These are phyloP conservation scores for Cyclotella distinguenda DNA, from an alignment of 108 stramenopile genomes.

Conservation along the genomic window DNA sequence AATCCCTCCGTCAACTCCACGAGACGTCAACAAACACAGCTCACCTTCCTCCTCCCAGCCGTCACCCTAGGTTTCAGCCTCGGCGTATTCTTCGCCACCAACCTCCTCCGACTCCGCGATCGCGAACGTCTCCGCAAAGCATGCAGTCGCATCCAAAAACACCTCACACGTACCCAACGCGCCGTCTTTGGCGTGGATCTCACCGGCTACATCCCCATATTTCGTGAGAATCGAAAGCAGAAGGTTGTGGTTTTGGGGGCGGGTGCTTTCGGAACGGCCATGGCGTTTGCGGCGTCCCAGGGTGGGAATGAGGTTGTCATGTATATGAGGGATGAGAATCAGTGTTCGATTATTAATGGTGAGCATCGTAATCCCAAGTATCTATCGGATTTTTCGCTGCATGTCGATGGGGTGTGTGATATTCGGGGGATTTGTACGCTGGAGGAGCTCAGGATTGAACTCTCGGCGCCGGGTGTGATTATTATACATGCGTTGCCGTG, in stretches of 20 bases:
- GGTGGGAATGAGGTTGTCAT: conserved; percentile 67
- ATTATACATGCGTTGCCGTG: conserved; percentile 80
- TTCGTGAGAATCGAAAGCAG: conserved; percentile 5
- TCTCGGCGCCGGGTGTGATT: conserved; percentile 39
- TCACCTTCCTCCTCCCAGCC: not conserved
- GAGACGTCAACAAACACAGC: not conserved
- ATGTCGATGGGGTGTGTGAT: conserved; percentile 44
- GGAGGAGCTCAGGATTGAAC: conserved; percentile 27
- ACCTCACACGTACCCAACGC: conserved; percentile 32
- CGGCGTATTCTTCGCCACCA: conserved; percentile 31
- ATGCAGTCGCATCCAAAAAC: conserved; percentile 49
- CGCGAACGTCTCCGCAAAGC: conserved; percentile 44
- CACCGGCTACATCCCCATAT: conserved; percentile 20
- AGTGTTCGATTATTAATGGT: conserved; percentile 47
- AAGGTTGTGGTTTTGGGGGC: conserved; percentile 56
- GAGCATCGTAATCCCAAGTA: conserved; percentile 71
- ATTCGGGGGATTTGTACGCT: conserved; percentile 50
- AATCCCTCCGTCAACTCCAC: not conserved
- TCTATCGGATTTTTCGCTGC: conserved; percentile 62
- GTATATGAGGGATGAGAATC: conserved; percentile 57
- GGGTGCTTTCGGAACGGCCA: conserved; percentile 76
- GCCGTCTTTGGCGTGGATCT: conserved; percentile 36
- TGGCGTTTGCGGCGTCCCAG: conserved; percentile 71
- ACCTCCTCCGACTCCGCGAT: conserved; percentile 44
- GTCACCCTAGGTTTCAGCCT: conserved; percentile 18